Evolutionary conservation across 768 basidiomycete species (phyloP).

Genomic region (Hericium erinaceus): DNA sequence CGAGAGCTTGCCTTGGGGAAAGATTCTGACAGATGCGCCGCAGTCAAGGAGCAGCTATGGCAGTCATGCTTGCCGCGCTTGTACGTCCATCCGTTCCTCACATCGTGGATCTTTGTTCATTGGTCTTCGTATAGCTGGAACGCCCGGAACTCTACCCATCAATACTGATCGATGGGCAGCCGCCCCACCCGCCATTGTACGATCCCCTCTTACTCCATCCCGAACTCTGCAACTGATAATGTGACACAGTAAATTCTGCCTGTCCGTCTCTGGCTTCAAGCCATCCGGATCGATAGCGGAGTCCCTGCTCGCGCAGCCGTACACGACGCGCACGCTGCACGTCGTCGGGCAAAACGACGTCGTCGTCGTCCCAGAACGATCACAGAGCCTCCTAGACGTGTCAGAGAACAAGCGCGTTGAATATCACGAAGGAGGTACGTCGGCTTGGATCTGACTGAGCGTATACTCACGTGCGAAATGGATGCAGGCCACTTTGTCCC

Average conservation of each 20-base stretch:
- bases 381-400: slow-evolving; percentile 42
- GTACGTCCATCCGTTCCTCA: slow-evolving; percentile 30
- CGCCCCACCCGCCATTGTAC: slow-evolving; percentile 72
- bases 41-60: slow-evolving; percentile 75
- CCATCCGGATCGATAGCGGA: slow-evolving; percentile 36
- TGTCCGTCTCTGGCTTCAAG: slow-evolving; percentile 69
- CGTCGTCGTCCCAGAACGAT: slow-evolving; percentile 63
- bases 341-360: slow-evolving; percentile 71
- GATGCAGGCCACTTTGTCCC: slow-evolving; percentile 69
- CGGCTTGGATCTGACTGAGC: neutral
- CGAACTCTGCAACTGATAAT: neutral
- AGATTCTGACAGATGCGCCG: neutral
- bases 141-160: slow-evolving; percentile 40
- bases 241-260: slow-evolving; percentile 51
- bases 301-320: slow-evolving; percentile 40
- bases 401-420: slow-evolving; percentile 57
- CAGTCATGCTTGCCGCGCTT: slow-evolving; percentile 58
- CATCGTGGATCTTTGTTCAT: neutral
- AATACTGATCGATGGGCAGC: slow-evolving; percentile 49
- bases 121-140: slow-evolving; percentile 33
- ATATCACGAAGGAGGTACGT: slow-evolving; percentile 70
- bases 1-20: neutral
- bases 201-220: slow-evolving; percentile 11
- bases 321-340: slow-evolving; percentile 68
- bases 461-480: too few species aligned